Evolutionary conservation across 2,329 filamentous ascomycete genomes (phyloP).

Genomic region (Teratosphaeria nubilosa): DNA sequence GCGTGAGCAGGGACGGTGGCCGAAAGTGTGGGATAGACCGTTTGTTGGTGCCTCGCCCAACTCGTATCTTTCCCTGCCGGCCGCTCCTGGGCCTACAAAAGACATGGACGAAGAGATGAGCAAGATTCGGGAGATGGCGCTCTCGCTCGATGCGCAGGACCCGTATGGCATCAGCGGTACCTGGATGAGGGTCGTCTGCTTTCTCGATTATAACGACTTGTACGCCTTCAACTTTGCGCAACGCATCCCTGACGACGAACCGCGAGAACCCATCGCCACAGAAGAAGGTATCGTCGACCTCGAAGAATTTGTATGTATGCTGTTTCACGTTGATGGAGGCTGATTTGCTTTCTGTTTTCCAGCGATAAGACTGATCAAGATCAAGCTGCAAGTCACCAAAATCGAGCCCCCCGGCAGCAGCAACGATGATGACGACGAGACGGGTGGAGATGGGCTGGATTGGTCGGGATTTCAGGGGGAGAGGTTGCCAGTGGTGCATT

Average conservation of each 20-base stretch:
- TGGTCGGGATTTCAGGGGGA: slow-evolving; percentile 21
- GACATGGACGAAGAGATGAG: slow-evolving; percentile 11
- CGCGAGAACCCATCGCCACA: slow-evolving; percentile 45
- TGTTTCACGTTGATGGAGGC: slow-evolving; percentile 4
- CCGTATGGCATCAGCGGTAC: slow-evolving; percentile 62
- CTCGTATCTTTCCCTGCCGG: slow-evolving; percentile 8
- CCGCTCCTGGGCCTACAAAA: slow-evolving; percentile 3
- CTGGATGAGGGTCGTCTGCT: slow-evolving; percentile 53
- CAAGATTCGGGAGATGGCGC: slow-evolving; percentile 25
- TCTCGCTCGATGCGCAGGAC: slow-evolving; percentile 46
- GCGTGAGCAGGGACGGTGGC: slow-evolving; percentile 37
- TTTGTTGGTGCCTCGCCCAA: slow-evolving; percentile 47
- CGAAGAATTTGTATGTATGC: slow-evolving; percentile 20
- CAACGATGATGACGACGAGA: slow-evolving; percentile 31
- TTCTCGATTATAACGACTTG: slow-evolving; percentile 58
- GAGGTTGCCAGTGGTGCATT: slow-evolving; percentile 55
- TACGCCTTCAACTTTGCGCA: slow-evolving; percentile 59
- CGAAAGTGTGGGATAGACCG: slow-evolving; percentile 44
- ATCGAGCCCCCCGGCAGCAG: slow-evolving; percentile 50
- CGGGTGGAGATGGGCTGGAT: slow-evolving; percentile 12
- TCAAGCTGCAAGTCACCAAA: slow-evolving; percentile 52
- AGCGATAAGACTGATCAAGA: slow-evolving; percentile 59
- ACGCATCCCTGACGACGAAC: slow-evolving; percentile 20
- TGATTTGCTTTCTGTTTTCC: slow-evolving; percentile 4
- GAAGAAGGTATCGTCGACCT: slow-evolving; percentile 41